Conservation (phyloP, 225 moss, liverwort and hornwort species). For the Pleurozium schreberi region DNA sequence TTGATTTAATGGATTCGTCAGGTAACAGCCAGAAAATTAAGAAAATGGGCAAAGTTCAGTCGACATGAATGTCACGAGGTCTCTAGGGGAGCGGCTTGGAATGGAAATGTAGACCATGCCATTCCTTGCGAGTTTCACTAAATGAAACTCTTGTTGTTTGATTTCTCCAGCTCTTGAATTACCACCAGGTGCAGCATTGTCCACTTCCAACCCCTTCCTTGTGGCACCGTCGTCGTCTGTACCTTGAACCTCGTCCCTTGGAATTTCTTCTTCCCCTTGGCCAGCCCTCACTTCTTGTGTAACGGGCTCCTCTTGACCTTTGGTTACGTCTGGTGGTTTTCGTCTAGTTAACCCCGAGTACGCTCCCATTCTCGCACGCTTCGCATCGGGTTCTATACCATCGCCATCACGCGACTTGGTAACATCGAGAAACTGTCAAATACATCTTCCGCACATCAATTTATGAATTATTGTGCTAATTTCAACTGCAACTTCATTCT, state of each 20-base stretch:
- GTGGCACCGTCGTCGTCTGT: not conserved
- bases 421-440: conserved; percentile 13
- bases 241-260: not conserved
- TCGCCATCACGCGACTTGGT: not conserved
- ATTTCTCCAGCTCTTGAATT: not conserved
- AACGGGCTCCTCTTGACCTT: not conserved
- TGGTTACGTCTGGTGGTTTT: not conserved
- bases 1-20: not conserved
- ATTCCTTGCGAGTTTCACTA: conserved; percentile 78
- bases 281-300: not conserved
- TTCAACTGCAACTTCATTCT: not conserved
- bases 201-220: not conserved
- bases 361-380: conserved; percentile 24
- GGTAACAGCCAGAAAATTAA: not conserved
- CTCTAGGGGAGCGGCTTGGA: conserved; percentile 27
- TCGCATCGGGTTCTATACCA: conserved; percentile 14
- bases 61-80: conserved; percentile 38
- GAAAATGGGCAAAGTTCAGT: not conserved
- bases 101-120: conserved; percentile 73
- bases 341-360: not conserved
- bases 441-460: not conserved
- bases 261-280: not conserved
- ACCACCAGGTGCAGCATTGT: not conserved
- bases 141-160: conserved; percentile 24
- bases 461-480: not conserved